Percentiles rank a stretch among this genome's conserved stretches.
Evolutionary conservation across 2,329 filamentous ascomycete genomes (phyloP).

Genomic region (Colletotrichum tabaci): DNA sequence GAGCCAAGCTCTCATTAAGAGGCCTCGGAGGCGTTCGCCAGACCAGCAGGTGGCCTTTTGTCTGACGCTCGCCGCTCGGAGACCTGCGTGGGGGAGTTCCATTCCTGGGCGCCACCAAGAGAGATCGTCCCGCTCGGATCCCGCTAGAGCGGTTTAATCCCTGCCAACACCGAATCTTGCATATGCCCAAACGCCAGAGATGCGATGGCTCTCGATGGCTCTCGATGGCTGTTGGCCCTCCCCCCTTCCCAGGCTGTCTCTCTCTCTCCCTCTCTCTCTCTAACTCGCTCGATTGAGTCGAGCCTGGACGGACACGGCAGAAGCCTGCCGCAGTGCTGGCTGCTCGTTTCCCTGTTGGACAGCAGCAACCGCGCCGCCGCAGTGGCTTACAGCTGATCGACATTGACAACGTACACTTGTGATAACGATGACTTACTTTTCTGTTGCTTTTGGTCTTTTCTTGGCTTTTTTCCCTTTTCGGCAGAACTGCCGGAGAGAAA

Average conservation of each 20-base stretch:
- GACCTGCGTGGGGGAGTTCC: constrained; percentile 36
- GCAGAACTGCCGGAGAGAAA: constrained; percentile 6
- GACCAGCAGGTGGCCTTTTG: constrained; percentile 19
- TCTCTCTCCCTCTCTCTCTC: constrained; percentile 5
- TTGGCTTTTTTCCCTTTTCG: neutral
- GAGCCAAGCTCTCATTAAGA: too few relatives aligned
- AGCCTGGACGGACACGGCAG: neutral
- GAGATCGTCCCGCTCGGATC: constrained; percentile 39
- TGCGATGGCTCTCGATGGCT: constrained; percentile 36
- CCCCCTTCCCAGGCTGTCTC: neutral
- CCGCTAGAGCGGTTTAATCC: constrained; percentile 38
- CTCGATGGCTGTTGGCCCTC: constrained; percentile 21
- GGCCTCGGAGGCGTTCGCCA: neutral
- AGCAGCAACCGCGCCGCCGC: constrained; percentile 15
- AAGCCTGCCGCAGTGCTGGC: neutral
- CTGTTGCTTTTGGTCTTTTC: constrained; percentile 5
- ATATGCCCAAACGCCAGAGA: constrained; percentile 41
- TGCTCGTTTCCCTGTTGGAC: constrained; percentile 11
- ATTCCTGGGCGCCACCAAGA: constrained; percentile 35
- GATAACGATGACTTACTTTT: constrained; percentile 14
- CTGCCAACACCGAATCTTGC: constrained; percentile 42
- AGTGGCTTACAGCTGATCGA: constrained; percentile 38
- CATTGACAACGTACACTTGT: constrained; percentile 9
- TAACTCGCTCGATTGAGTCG: neutral
- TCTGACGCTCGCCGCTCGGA: constrained; percentile 37